Percentiles rank a stretch among this genome's conserved stretches.
Conservation (phyloP, 169 alveolate species). For the Plasmodium ovale region DNA sequence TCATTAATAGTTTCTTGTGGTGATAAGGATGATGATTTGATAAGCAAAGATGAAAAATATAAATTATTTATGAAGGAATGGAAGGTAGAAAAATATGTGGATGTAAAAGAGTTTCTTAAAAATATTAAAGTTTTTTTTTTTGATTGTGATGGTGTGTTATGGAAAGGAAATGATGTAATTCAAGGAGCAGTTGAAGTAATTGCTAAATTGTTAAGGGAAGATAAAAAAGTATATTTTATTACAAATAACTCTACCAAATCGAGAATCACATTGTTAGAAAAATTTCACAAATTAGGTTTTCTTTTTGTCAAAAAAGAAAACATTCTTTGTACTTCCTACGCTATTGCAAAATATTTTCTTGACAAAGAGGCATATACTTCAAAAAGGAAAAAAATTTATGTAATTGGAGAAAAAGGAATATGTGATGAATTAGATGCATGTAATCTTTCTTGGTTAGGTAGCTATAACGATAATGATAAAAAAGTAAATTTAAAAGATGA, state of each 20-base stretch:
- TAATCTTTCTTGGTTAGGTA: constrained; percentile 43
- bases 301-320: constrained; percentile 38
- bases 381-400: constrained; percentile 77
- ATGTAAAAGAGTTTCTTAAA: constrained; percentile 43
- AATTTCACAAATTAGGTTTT: constrained; percentile 77
- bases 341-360: constrained; percentile 70
- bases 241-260: constrained; percentile 80
- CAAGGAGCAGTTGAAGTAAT: constrained; percentile 83
- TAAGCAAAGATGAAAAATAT: background rate
- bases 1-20: constrained; percentile 21
- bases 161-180: constrained; percentile 83
- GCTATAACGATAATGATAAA: constrained; percentile 74
- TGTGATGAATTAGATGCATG: constrained; percentile 45
- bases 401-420: constrained; percentile 78
- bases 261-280: constrained; percentile 70
- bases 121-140: constrained; percentile 77
- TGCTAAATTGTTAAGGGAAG: constrained; percentile 42
- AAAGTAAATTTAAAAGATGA: constrained; percentile 46
- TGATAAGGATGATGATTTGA: background rate
- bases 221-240: constrained; percentile 76
- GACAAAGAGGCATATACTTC: constrained; percentile 39
- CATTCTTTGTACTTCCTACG: constrained; percentile 74
- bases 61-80: constrained; percentile 60
- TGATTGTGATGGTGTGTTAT: constrained; percentile 84
- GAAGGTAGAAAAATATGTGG: constrained; percentile 16